These are phyloP conservation scores for Protomyces gravidus DNA, from an alignment of 1,139 yeast species.

Conservation along the genomic window DNA sequence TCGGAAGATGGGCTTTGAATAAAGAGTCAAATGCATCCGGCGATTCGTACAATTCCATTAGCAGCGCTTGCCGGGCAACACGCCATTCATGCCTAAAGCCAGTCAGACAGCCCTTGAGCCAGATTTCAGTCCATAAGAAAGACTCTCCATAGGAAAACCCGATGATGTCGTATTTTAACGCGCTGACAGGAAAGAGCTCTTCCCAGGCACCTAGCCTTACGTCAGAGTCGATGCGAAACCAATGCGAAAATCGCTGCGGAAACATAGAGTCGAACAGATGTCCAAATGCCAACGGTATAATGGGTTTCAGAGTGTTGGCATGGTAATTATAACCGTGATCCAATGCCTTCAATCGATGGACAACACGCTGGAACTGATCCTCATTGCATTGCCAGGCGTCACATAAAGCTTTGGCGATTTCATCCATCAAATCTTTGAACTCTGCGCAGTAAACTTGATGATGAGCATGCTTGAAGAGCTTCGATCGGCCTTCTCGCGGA, in stretches of 20 bases:
- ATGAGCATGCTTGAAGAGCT: not conserved
- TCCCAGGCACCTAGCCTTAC: not conserved
- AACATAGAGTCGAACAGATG: not conserved
- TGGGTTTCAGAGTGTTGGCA: slow-evolving; percentile 3
- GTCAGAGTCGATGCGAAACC: slow-evolving; percentile 3
- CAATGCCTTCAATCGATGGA: not conserved
- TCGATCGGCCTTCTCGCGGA: not conserved
- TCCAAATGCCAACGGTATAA: not conserved
- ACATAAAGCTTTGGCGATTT: not conserved
- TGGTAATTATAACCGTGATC: not conserved
- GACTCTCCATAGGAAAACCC: not conserved
- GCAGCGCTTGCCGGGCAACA: not conserved
- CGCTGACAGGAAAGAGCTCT: not conserved
- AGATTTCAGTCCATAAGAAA: not conserved
- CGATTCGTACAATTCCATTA: not conserved
- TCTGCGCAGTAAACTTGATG: not conserved
- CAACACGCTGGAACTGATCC: not conserved
- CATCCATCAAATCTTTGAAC: not conserved
- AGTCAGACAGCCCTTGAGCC: slow-evolving; percentile 3
- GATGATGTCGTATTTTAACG: not conserved
- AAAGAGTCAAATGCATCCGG: not conserved
- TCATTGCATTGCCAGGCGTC: not conserved
- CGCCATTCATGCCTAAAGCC: not conserved
- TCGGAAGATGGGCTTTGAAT: not conserved
- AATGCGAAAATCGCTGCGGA: not conserved